Evolutionary conservation across 2,329 filamentous ascomycete species (phyloP).

Genomic region (Penicillium janthinellum): DNA sequence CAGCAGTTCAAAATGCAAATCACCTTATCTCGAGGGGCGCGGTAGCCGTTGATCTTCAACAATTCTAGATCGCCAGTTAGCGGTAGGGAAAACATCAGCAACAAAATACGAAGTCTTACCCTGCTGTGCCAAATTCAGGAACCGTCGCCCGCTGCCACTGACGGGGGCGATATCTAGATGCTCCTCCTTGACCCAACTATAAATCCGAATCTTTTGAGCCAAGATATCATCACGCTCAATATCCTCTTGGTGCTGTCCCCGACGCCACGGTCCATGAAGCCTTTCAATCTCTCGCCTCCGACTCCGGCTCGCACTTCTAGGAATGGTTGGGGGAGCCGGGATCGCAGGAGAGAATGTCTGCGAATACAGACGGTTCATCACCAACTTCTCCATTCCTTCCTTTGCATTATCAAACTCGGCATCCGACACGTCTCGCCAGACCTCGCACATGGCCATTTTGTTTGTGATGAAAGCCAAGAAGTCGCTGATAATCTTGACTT

Average conservation of each 20-base stretch:
- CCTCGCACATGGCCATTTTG: conserved; percentile 96
- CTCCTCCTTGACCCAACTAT: conserved; percentile 89
- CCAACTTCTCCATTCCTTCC: conserved; percentile 98
- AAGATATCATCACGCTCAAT: conserved; percentile 96
- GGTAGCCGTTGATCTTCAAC: conserved; percentile 93
- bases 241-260: conserved; percentile 96
- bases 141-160: conserved; percentile 82
- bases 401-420: conserved; percentile 97
- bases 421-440: conserved; percentile 94
- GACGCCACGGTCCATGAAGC: conserved; percentile 75
- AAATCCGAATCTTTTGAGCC: conserved; percentile 94
- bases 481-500: conserved; percentile 97
- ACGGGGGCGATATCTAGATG: conserved; percentile 90
- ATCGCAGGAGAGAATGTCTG: conserved; percentile 98
- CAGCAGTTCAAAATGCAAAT: conserved; percentile 98
- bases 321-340: conserved; percentile 72
- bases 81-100: neutral
- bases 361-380: conserved; percentile 95
- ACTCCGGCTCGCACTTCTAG: conserved; percentile 59
- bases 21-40: conserved; percentile 96
- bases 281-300: conserved; percentile 69
- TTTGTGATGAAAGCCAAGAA: conserved; percentile 96
- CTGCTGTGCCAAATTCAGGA: conserved; percentile 86
- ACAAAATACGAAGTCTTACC: conserved; percentile 49
- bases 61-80: conserved; percentile 64